Base-by-base conservation (phyloP, 176 grass and related monocot genomes). In the Cocos nucifera region DNA sequence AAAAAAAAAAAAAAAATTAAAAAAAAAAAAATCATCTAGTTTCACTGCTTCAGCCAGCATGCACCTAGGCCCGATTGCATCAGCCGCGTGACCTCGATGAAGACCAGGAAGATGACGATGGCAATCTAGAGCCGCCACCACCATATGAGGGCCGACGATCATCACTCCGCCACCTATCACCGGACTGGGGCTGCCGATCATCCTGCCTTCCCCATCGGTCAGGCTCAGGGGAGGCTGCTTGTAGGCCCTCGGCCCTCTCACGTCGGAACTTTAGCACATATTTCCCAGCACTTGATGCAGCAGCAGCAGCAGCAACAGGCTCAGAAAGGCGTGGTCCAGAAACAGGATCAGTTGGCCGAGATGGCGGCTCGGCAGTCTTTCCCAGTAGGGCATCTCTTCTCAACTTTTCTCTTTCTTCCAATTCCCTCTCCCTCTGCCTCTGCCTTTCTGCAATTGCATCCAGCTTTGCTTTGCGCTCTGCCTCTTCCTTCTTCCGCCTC, bases 381-480 rank as follows among this genome's bases (percentile, higher is more conserved):
- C 74, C 65, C 28, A 88, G 29, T 20, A 88, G 73, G 48, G 70
- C 20, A 18, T 98, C 93, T 57, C 52, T 79, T 22, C 57, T 75
- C 35, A 77, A 56, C 20, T 66, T 65, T 20, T 71, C 93, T 56
- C 75, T 88, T 63, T 92, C 93, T 67, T 98, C 93, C 16, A 92
- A 27, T 48, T 98, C 93, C 9, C 15, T 61, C 51, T 98, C 88
- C 44, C 93, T 82, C 59, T 81, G 67, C 15, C 66, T 79, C 79
- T 98, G 87, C 64, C 71, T 92, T 26, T 74, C 81, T 22, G 84
- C 87, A 61, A 97, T 91, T 5, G 93, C 87, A 10, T 92, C 93
- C n/a, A 97, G 76, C 63, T 87, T 97, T 7, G 84, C 81, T 65
- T 88, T 97, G 49, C 55, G 74, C 62, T 97, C 93, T 0, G 73